Percentiles rank a stretch among this genome's conserved stretches.
These are phyloP conservation scores for Populus alba DNA, from an alignment of 345 rosid genomes.

Conservation along the genomic window DNA sequence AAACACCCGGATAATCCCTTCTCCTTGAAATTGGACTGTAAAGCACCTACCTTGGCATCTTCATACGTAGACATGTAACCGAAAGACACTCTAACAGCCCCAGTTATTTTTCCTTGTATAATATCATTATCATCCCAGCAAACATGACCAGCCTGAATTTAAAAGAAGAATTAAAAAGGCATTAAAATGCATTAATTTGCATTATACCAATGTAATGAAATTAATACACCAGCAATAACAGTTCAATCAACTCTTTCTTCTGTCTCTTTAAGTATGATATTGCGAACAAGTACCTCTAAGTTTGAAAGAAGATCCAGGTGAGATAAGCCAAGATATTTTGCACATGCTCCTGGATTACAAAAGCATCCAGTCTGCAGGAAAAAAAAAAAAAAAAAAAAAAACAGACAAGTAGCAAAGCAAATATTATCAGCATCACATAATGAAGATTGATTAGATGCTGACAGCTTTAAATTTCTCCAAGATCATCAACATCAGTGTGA, in stretches of 20 bases:
- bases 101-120: constrained; percentile 81
- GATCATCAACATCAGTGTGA: neutral
- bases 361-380: constrained; percentile 95
- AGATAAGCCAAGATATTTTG: constrained; percentile 83
- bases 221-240: neutral
- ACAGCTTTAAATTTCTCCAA: neutral
- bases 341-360: constrained; percentile 99
- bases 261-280: neutral
- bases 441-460: neutral
- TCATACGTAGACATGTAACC: constrained; percentile 98
- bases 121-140: constrained; percentile 98
- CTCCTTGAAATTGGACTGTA: constrained; percentile 4
- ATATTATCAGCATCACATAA: constrained; percentile 17
- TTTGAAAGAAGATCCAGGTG: constrained; percentile 80
- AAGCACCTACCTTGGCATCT: constrained; percentile 64
- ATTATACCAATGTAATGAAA: constrained; percentile 7
- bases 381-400: too few species aligned
- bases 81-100: constrained; percentile 88
- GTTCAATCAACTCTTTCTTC: too few species aligned
- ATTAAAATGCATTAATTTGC: constrained; percentile 3
- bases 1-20: neutral
- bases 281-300: constrained; percentile 55
- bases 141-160: constrained; percentile 78
- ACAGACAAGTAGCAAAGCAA: constrained; percentile 6
- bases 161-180: constrained; percentile 6